Base-by-base conservation (phyloP, 2,329 filamentous ascomycete genomes). In the Hortaea werneckii region DNA sequence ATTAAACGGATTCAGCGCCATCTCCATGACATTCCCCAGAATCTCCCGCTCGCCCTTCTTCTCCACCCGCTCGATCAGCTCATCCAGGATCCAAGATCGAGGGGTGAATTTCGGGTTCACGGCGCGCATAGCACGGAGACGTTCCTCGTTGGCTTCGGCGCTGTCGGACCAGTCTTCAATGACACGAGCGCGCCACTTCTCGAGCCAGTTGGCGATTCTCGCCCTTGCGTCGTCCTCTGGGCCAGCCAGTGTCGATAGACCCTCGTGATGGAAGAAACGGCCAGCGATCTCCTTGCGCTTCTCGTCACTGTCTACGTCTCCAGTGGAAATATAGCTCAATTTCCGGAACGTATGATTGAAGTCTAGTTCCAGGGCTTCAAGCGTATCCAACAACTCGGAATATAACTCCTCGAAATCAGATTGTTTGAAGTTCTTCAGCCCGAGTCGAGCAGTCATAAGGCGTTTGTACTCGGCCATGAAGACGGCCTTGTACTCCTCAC, bases 61-160 rank as follows among this genome's bases (percentile, higher is more conserved):
- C 65, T 96, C 87, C 0, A 96, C 89, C 7, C 87, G 78, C 40
- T 84, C 79, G 54, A 98, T 96, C 10, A 98, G 65, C 65, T 98
- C 92, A 62, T 96, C 90, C 13, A 98, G 73, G 43, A 98, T 79
- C 89, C 90, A 98, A 12, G 85, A 82, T 40, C 88, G 78, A 0
- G 92, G 87, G 0, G 95, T 73, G 59, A 98, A 98, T 69, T 86
- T 95, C 2, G 92, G 92, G 61, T 98, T 98, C 20, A 89, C 84
- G 27, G 70, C 73, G 68, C 85, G 87, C 92, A 96, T 96, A 9
- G 77, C 78, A 29, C 61, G 65, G 48, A 80, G 77, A 50, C 90
- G 75, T 56, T 83, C 77, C 3, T 67, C 70, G 40, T 94, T 82
- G 11, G 63, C 68, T 5, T 64, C 59, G 30, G 66, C 67, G 3